phyloP scores from a whole-genome alignment of 192 early-diverging fungal genomes.

The Coemansia pectinata region DNA sequence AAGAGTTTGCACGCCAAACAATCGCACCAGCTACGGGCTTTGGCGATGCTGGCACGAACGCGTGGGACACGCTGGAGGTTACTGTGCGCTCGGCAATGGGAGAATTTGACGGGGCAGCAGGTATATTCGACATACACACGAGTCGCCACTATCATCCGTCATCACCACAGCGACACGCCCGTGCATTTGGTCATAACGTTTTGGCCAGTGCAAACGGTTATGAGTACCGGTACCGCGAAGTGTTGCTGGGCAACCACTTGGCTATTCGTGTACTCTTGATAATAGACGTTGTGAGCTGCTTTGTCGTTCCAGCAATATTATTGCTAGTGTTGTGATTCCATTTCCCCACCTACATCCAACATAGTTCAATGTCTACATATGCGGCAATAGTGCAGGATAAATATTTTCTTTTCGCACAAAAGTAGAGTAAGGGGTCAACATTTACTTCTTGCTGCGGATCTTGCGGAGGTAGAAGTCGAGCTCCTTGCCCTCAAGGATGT shows the following conservation, averaged over 20 bases:
- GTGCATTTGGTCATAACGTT: slow-evolving; percentile 9
- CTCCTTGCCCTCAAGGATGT: slow-evolving; percentile 99
- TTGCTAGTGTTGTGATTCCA: slow-evolving; percentile 1
- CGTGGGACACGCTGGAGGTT: slow-evolving; percentile 52
- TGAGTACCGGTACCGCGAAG: slow-evolving; percentile 55
- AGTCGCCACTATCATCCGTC: neutral
- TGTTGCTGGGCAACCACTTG: slow-evolving; percentile 53
- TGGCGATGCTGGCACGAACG: neutral
- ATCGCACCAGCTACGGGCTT: slow-evolving; percentile 3
- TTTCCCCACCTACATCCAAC: too few species aligned
- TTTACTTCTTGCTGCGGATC: slow-evolving; percentile 72
- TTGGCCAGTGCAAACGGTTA: slow-evolving; percentile 10
- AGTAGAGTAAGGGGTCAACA: neutral
- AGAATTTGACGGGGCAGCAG: slow-evolving; percentile 59
- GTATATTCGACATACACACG: slow-evolving; percentile 59
- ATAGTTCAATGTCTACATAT: neutral
- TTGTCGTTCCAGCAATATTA: slow-evolving; percentile 23
- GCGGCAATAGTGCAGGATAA: slow-evolving; percentile 6
- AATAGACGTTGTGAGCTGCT: slow-evolving; percentile 19
- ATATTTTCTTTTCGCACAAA: slow-evolving; percentile 39
- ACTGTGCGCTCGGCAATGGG: slow-evolving; percentile 69
- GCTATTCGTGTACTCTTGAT: slow-evolving; percentile 51
- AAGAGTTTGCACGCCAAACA: slow-evolving; percentile 23
- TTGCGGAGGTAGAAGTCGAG: slow-evolving; percentile 97
- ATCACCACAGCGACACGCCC: neutral